Evolutionary conservation across 441 rosid genomes (phyloP), one percentile per base, ranked within the genome.

Genomic region (Eutrema salsugineum): DNA sequence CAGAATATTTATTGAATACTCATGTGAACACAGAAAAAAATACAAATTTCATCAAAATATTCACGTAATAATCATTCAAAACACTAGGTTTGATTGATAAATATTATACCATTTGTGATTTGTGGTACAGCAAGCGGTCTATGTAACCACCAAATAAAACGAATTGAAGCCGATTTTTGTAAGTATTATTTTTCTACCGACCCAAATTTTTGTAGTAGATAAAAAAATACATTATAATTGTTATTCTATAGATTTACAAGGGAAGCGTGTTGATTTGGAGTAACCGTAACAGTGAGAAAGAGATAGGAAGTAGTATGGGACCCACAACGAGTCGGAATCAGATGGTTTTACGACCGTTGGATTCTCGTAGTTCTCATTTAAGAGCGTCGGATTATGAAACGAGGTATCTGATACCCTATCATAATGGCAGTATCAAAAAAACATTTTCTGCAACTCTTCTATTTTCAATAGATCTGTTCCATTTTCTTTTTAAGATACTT

Each of bases 201-300:
- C 20, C 11, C 4, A 43, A 15, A 12, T 38, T 11, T 11, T 0
- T 36, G 11, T 9, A 10, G 14, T 11, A 36, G 1, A 10, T 2
- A 11, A 43, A 5, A 9, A 48, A 63, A 17, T 7, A 53, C 3
- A 39, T 42, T 10, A 33, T 40, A 67, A 42, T 33, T 12, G 63
- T 17, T 30, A n/a, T 51, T 44, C 20, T 33, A 61, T 8, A n/a
- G n/a, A 51, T 24, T 43, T 44, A 75, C 58, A 35, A 9, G 22
- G 78, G 74, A 68, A 75, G 78, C 78, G 78, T 68, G 74, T 62
- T 24, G 53, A 44, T 68, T 19, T 59, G 55, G 73, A 60, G 10
- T 51, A 50, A 67, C 50, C 24, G 24, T 40, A 42, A 62, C 68
- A 74, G 71, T 36, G 61, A 30, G 33, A 60, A 22, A 74, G 15